Percentiles rank a stretch among this genome's conserved stretches.
phyloP scores from a whole-genome alignment of 805 yeast genomes.

The Schwanniomyces pseudopolymorphus region DNA sequence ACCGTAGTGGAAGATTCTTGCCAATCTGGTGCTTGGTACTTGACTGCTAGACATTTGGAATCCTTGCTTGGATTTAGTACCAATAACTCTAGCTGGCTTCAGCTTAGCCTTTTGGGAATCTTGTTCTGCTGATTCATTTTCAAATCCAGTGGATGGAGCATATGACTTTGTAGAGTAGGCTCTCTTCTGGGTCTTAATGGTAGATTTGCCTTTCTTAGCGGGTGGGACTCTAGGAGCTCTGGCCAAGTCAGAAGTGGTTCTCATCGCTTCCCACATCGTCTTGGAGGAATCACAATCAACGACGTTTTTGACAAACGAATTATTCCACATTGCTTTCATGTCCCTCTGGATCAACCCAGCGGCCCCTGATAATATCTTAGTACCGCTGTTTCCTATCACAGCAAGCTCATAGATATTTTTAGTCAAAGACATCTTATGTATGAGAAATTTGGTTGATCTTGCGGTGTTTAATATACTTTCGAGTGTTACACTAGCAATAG shows the following conservation, averaged over 20 bases:
- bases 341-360: slow-evolving; percentile 18
- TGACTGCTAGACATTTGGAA: slow-evolving; percentile 59
- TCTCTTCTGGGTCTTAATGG: slow-evolving; percentile 4
- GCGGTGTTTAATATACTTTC: background rate
- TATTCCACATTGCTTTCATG: slow-evolving; percentile 15
- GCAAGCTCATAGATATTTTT: slow-evolving; percentile 19
- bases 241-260: slow-evolving; percentile 2
- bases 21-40: slow-evolving; percentile 86
- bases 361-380: slow-evolving; percentile 19
- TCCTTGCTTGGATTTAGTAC: slow-evolving; percentile 22
- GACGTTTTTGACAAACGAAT: slow-evolving; percentile 20
- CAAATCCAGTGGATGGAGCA: slow-evolving; percentile 5
- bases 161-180: slow-evolving; percentile 16
- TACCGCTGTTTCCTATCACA: slow-evolving; percentile 24
- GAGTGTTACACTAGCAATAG: background rate
- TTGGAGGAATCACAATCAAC: slow-evolving; percentile 16
- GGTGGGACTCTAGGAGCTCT: slow-evolving; percentile 6
- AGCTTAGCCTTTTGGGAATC: background rate
- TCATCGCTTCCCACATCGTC: slow-evolving; percentile 24
- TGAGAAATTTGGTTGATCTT: background rate
- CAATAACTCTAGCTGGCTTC: slow-evolving; percentile 13
- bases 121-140: background rate
- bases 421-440: slow-evolving; percentile 9
- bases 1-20: slow-evolving; percentile 90
- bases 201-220: background rate